phyloP scores from a whole-genome alignment of 2,329 filamentous ascomycete species.

The Seiridium unicorne region DNA sequence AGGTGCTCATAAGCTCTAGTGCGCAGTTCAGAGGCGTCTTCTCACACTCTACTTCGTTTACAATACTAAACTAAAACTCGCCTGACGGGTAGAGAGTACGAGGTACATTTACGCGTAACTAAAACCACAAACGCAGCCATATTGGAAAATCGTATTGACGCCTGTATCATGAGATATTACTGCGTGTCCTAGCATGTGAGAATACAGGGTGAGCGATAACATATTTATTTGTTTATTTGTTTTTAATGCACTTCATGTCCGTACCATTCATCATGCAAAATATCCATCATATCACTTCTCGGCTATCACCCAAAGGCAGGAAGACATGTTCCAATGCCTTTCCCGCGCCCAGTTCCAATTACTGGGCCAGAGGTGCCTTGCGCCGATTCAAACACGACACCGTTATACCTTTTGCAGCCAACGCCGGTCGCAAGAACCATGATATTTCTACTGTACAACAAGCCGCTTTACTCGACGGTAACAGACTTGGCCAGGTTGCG shows the following conservation, averaged over 20 bases:
- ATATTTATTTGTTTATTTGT: neutral
- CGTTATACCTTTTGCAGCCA: conserved; percentile 4
- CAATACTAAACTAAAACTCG: too few relatives aligned
- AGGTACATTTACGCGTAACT: too few relatives aligned
- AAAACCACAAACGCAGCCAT: too few relatives aligned
- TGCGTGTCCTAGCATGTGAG: too few relatives aligned
- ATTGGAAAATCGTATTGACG: too few relatives aligned
- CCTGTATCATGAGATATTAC: too few relatives aligned
- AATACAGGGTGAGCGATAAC: neutral
- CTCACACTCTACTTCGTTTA: too few relatives aligned
- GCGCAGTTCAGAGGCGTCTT: too few relatives aligned
- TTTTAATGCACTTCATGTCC: neutral
- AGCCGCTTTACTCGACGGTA: conserved; percentile 79
- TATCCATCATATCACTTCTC: neutral
- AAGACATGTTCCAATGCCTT: too few relatives aligned
- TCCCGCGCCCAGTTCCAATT: neutral
- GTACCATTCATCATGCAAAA: too few relatives aligned
- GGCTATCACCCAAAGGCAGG: neutral
- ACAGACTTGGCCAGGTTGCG: conserved; percentile 98
- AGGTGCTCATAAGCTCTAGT: too few relatives aligned
- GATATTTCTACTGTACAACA: conserved; percentile 7
- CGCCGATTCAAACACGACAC: neutral
- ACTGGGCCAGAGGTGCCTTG: neutral
- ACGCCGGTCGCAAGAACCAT: neutral
- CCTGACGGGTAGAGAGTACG: too few relatives aligned